A percentile compares a stretch with the other conserved stretches of the same genome.
phyloP scores from a whole-genome alignment of 106 monocot species.

The Acorus calamus region DNA sequence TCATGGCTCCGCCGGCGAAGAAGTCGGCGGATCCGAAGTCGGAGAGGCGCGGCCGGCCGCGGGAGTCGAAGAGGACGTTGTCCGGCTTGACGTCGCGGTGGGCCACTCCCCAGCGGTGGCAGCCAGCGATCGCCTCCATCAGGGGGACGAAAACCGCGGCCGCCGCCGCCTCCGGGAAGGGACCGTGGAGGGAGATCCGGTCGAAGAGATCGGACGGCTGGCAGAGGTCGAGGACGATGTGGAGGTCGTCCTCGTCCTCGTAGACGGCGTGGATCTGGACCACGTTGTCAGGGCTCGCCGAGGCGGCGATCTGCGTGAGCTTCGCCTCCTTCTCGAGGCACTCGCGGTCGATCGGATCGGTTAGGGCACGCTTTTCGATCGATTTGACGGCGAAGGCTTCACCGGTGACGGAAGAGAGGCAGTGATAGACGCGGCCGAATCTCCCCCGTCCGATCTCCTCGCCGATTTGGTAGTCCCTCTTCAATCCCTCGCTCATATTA shows the following conservation, averaged over 20 bases:
- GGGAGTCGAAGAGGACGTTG: slow-evolving; percentile 54
- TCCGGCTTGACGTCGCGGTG: slow-evolving; percentile 91
- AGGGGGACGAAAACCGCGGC: slow-evolving; percentile 35
- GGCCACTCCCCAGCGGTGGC: slow-evolving; percentile 67
- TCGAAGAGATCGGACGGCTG: slow-evolving; percentile 50
- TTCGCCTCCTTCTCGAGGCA: slow-evolving; percentile 45
- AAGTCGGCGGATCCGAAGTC: slow-evolving; percentile 79
- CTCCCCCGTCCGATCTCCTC: slow-evolving; percentile 71
- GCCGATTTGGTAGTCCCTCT: slow-evolving; percentile 48
- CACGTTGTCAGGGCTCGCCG: slow-evolving; percentile 37
- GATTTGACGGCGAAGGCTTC: slow-evolving; percentile 60
- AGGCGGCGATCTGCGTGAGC: slow-evolving; percentile 34
- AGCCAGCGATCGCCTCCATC: slow-evolving; percentile 54
- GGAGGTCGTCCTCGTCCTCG: slow-evolving; percentile 44
- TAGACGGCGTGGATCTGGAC: slow-evolving; percentile 48
- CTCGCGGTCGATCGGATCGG: slow-evolving; percentile 48
- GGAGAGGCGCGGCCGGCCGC: slow-evolving; percentile 31
- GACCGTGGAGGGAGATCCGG: slow-evolving; percentile 24
- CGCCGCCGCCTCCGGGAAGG: slow-evolving; percentile 47
- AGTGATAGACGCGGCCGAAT: slow-evolving; percentile 57
- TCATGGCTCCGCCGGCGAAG: slow-evolving; percentile 40
- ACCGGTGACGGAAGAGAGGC: slow-evolving; percentile 33
- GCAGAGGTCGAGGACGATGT: slow-evolving; percentile 71
- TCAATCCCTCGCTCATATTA: slow-evolving; percentile 37
- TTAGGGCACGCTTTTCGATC: slow-evolving; percentile 41